Evolutionary conservation across 352 stramenopile genomes (phyloP).

Genomic region (Paralagenidium karlingii): DNA sequence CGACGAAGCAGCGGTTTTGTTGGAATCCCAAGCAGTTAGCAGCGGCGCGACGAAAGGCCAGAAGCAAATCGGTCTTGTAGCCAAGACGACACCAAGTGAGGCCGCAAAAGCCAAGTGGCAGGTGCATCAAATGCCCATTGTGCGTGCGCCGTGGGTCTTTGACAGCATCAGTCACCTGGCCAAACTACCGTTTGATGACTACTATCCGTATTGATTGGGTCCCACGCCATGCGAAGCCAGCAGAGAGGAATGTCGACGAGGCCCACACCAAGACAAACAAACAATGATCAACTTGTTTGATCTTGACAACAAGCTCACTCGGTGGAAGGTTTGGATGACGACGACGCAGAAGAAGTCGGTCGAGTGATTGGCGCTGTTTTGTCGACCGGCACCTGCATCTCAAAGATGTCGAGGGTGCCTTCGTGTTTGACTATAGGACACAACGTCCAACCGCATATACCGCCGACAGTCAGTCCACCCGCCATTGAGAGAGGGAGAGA

Average conservation of each 20-base stretch:
- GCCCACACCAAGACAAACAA: no score
- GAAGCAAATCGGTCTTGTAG: constrained; percentile 56
- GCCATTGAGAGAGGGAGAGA: neutral
- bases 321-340: no score
- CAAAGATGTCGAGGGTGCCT: constrained; percentile 79
- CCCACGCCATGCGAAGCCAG: neutral
- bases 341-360: no score
- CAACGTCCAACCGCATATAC: neutral
- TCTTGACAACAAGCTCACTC: no score
- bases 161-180: constrained; percentile 80
- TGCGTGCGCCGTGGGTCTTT: constrained; percentile 80
- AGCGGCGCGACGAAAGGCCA: constrained; percentile 10
- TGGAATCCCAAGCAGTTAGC: constrained; percentile 8
- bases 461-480: neutral
- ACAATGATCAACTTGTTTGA: no score
- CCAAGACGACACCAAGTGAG: constrained; percentile 39
- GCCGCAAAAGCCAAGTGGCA: constrained; percentile 46
- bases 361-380: constrained; percentile 5
- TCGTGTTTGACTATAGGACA: constrained; percentile 68
- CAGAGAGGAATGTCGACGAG: no score
- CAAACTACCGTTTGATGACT: constrained; percentile 75
- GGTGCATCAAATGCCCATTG: constrained; percentile 66
- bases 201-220: constrained; percentile 60
- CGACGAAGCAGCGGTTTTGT: neutral
- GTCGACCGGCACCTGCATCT: constrained; percentile 84